A percentile compares a stretch with the other conserved stretches of the same genome.
Conservation (phyloP, 2,329 filamentous ascomycete species). For the Fusarium sp. region DNA sequence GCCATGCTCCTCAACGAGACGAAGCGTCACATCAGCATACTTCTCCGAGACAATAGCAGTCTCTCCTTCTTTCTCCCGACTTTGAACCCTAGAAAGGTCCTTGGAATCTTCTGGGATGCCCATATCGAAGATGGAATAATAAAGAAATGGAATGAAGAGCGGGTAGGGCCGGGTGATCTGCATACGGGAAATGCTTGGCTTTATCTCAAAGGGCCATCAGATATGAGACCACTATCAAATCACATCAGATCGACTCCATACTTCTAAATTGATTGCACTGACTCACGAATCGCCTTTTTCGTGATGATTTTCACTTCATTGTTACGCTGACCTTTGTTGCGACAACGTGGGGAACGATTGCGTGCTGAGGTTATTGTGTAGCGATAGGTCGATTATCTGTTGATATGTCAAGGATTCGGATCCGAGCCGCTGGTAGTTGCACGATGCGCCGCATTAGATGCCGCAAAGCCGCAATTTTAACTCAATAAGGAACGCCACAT, state of each 20-base stretch:
- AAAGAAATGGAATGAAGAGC: not conserved
- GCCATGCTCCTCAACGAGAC: conserved; percentile 2
- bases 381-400: conserved; percentile 6
- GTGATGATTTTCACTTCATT: not conserved
- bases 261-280: not conserved
- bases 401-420: not conserved
- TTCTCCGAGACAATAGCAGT: conserved; percentile 2
- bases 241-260: not conserved
- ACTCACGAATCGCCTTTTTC: not conserved
- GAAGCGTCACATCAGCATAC: conserved; percentile 13
- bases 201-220: not conserved
- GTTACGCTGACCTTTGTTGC: conserved; percentile 1
- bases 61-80: not conserved
- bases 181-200: not conserved
- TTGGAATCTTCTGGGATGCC: not conserved
- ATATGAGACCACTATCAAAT: not conserved
- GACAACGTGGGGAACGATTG: conserved; percentile 33
- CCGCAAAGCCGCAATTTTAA: not conserved
- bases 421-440: not conserved
- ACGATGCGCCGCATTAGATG: not conserved
- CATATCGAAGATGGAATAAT: not conserved
- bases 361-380: conserved; percentile 12
- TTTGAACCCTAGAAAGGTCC: conserved; percentile 1
- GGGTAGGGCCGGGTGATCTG: not conserved
- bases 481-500: not conserved